These are phyloP conservation scores for Sphenostylis stenocarpa DNA, from an alignment of 306 rosid genomes.

Conservation along the genomic window DNA sequence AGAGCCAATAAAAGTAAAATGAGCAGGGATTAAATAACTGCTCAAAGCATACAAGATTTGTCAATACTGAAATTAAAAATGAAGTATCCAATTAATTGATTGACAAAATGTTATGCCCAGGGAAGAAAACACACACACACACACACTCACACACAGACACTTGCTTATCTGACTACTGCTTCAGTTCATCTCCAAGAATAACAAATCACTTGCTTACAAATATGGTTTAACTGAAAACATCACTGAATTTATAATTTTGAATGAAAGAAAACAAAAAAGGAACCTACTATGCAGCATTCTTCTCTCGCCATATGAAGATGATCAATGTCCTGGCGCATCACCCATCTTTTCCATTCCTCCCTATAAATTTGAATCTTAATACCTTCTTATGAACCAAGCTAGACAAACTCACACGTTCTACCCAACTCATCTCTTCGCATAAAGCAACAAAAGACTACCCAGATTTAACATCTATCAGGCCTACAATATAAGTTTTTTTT, in stretches of 20 bases:
- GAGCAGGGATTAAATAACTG: constrained; percentile 1
- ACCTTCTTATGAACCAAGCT: constrained; percentile 60
- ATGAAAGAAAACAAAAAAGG: constrained; percentile 42
- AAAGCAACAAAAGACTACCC: constrained; percentile 20
- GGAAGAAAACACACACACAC: too few species aligned
- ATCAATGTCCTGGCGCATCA: constrained; percentile 60
- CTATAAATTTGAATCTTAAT: constrained; percentile 83
- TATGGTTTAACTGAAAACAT: constrained; percentile 22
- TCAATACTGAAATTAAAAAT: not conserved
- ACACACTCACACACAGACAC: too few species aligned
- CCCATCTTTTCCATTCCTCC: constrained; percentile 89
- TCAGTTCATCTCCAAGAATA: constrained; percentile 29
- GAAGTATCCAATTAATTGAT: not conserved
- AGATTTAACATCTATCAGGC: constrained; percentile 14
- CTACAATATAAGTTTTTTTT: not conserved
- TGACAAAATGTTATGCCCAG: not conserved
- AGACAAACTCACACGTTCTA: constrained; percentile 46
- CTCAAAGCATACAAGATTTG: not conserved
- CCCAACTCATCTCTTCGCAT: constrained; percentile 42
- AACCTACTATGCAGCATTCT: constrained; percentile 66
- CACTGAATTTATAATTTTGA: constrained; percentile 27
- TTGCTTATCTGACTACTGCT: not conserved
- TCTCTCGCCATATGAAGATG: constrained; percentile 64
- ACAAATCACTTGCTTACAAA: constrained; percentile 19
- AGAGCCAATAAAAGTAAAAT: constrained; percentile 9